Evolutionary conservation across 1,284 basidiomycete species (phyloP).

Genomic region (Ceratobasidium sp.): DNA sequence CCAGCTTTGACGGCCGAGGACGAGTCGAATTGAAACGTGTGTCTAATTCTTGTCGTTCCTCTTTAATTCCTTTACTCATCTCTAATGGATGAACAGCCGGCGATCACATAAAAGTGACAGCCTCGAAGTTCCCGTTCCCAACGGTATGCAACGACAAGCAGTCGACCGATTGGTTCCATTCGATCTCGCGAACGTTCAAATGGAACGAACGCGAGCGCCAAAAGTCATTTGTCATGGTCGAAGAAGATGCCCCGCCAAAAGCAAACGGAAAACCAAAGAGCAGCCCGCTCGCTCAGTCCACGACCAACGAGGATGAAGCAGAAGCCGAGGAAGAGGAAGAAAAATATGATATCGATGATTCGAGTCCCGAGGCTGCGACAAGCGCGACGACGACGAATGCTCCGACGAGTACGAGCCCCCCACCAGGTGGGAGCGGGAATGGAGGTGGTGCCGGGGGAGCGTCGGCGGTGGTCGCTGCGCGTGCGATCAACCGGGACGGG

Average conservation of each 20-base stretch:
- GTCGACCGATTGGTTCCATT: conserved; percentile 97
- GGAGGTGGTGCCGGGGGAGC: not conserved
- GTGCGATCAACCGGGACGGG: conserved; percentile 12
- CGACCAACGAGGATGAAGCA: conserved; percentile 52
- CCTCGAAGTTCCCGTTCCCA: conserved; percentile 98
- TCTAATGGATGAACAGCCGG: conserved; percentile 82
- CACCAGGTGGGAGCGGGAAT: conserved; percentile 51
- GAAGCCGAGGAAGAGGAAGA: conserved; percentile 69
- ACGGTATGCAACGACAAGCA: conserved; percentile 98
- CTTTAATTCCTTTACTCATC: not conserved
- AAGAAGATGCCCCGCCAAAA: conserved; percentile 67
- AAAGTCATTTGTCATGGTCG: conserved; percentile 97
- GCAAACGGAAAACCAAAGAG: conserved; percentile 37
- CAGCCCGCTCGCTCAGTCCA: not conserved
- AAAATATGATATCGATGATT: conserved; percentile 90
- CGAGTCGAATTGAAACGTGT: conserved; percentile 92
- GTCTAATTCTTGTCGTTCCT: conserved; percentile 49
- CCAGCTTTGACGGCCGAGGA: conserved; percentile 96
- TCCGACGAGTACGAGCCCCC: conserved; percentile 48
- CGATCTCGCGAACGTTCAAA: conserved; percentile 93
- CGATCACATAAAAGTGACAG: conserved; percentile 98
- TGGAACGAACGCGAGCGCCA: conserved; percentile 98
- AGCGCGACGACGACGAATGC: conserved; percentile 44
- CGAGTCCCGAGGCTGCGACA: conserved; percentile 61
- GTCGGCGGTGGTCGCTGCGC: conserved; percentile 16